Evolutionary conservation across 345 rosid species (phyloP).

Genomic region (Melastoma malabathricum): DNA sequence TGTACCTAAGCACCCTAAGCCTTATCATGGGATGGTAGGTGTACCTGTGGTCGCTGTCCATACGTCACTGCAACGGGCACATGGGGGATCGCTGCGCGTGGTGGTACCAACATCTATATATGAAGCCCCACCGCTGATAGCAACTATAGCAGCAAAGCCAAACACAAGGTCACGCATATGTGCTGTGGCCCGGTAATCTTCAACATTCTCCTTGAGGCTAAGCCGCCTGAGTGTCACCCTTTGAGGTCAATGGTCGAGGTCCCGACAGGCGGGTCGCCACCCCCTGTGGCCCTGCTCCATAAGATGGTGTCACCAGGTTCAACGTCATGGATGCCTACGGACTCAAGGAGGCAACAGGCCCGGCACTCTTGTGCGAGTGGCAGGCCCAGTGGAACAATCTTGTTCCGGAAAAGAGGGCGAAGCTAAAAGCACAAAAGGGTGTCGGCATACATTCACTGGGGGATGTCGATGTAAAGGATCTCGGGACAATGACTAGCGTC

Average conservation of each 20-base stretch:
- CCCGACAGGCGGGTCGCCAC: slow-evolving; percentile 74
- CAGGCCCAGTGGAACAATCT: slow-evolving; percentile 48
- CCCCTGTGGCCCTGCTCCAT: slow-evolving; percentile 34
- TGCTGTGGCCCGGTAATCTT: slow-evolving; percentile 67
- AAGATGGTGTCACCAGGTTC: slow-evolving; percentile 41
- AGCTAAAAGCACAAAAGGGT: slow-evolving; percentile 49
- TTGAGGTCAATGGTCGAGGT: no score
- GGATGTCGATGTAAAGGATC: slow-evolving; percentile 48
- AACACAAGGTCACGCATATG: slow-evolving; percentile 57
- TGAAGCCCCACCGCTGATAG: slow-evolving; percentile 38
- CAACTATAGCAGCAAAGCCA: slow-evolving; percentile 33
- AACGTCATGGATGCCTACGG: slow-evolving; percentile 59
- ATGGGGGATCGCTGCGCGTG: slow-evolving; percentile 62
- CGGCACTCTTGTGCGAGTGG: slow-evolving; percentile 69
- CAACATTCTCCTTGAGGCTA: slow-evolving; percentile 50
- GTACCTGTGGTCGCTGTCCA: slow-evolving; percentile 69
- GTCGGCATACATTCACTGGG: slow-evolving; percentile 41
- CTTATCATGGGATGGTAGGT: slow-evolving; percentile 50
- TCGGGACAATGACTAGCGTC: slow-evolving; percentile 35
- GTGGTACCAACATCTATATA: slow-evolving; percentile 61
- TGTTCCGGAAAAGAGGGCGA: slow-evolving; percentile 15
- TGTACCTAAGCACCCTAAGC: slow-evolving; percentile 49
- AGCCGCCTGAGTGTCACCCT: slow-evolving; percentile 20
- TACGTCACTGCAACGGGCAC: slow-evolving; percentile 73
- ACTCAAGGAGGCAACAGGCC: slow-evolving; percentile 59